Evolutionary conservation across 2,329 filamentous ascomycete genomes (phyloP).

Genomic region (Colletotrichum zoysiae): DNA sequence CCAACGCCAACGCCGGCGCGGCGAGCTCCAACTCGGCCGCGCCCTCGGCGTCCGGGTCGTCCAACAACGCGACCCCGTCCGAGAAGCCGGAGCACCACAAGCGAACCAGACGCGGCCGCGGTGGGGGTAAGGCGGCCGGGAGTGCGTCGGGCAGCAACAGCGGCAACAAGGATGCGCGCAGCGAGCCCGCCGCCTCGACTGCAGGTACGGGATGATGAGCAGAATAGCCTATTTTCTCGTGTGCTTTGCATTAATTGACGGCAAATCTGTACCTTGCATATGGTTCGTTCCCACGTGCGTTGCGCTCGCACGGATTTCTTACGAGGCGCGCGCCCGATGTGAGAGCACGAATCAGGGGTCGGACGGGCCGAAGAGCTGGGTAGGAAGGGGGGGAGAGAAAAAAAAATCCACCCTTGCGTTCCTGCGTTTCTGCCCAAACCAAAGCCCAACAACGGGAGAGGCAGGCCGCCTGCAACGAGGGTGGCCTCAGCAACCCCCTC

Average conservation of each 20-base stretch:
- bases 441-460: neutral
- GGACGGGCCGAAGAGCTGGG: neutral
- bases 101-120: constrained; percentile 46
- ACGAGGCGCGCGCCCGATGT: neutral
- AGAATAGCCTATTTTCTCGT: neutral
- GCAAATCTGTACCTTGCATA: constrained; percentile 8
- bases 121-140: constrained; percentile 41
- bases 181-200: constrained; percentile 18
- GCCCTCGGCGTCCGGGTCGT: constrained; percentile 8
- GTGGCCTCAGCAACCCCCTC: neutral
- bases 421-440: constrained; percentile 20
- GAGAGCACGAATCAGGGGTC: neutral
- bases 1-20: constrained; percentile 25
- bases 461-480: neutral
- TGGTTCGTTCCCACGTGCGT: constrained; percentile 1
- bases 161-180: constrained; percentile 14
- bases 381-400: neutral
- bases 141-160: constrained; percentile 34
- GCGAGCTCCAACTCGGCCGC: constrained; percentile 24
- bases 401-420: neutral
- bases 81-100: constrained; percentile 44
- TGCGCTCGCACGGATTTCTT: neutral
- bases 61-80: constrained; percentile 21
- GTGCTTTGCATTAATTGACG: neutral
- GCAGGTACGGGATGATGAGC: constrained; percentile 38